Evolutionary conservation across 2,329 filamentous ascomycete genomes (phyloP).

Genomic region (Cordyceps pruinosa): DNA sequence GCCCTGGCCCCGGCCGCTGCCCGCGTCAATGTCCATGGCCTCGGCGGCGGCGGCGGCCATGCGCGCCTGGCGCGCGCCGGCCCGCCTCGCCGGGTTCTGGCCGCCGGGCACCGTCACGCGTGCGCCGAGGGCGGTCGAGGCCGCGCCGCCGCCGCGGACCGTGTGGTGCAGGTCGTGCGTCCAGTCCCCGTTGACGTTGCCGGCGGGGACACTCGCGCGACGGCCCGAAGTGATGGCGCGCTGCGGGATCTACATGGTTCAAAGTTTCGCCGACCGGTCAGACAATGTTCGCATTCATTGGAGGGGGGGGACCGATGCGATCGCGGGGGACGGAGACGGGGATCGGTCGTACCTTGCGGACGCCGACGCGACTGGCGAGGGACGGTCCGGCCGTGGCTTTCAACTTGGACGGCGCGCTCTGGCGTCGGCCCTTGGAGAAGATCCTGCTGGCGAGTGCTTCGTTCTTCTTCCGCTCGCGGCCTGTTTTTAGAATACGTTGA

Average conservation of each 20-base stretch:
- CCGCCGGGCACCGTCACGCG: slow-evolving; percentile 39
- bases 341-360: slow-evolving; percentile 54
- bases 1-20: slow-evolving; percentile 18
- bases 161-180: slow-evolving; percentile 60
- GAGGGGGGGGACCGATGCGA: no score
- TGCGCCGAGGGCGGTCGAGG: slow-evolving; percentile 36
- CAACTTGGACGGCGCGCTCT: slow-evolving; percentile 47
- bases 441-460: slow-evolving; percentile 66
- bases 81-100: slow-evolving; percentile 18
- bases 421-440: slow-evolving; percentile 54
- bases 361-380: slow-evolving; percentile 64
- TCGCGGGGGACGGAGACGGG: no score
- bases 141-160: slow-evolving; percentile 27
- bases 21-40: slow-evolving; percentile 28
- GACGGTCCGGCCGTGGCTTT: slow-evolving; percentile 44
- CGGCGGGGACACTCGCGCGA: slow-evolving; percentile 33
- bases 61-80: slow-evolving; percentile 26
- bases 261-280: not conserved
- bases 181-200: slow-evolving; percentile 62
- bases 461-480: slow-evolving; percentile 63
- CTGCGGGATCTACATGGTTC: slow-evolving; percentile 17
- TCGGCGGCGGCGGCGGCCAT: slow-evolving; percentile 39
- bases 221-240: slow-evolving; percentile 16
- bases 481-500: slow-evolving; percentile 28
- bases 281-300: not conserved